phyloP scores from a whole-genome alignment of 148 eudicot genomes.

The Fagopyrum tataricum region DNA sequence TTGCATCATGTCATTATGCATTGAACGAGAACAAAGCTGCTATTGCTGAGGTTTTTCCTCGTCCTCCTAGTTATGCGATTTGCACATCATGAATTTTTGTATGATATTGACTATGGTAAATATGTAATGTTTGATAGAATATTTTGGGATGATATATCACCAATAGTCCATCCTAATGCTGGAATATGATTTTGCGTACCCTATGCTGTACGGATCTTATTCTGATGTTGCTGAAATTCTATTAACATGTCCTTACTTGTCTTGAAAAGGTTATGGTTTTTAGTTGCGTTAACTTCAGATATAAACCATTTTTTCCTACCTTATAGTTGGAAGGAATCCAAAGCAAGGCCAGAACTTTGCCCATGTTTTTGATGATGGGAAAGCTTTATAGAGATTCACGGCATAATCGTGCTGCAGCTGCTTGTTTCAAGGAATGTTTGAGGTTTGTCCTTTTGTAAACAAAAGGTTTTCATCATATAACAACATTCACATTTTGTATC shows the following conservation, averaged over 20 bases:
- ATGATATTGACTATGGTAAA: neutral
- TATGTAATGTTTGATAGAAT: neutral
- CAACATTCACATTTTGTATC: neutral
- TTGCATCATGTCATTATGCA: constrained; percentile 66
- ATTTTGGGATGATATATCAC: no score
- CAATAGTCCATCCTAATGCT: neutral
- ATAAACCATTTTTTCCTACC: neutral
- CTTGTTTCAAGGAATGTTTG: constrained; percentile 85
- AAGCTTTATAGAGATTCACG: constrained; percentile 74
- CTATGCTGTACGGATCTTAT: neutral
- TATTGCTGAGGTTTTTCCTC: constrained; percentile 56
- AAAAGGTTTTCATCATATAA: constrained; percentile 12
- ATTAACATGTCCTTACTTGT: neutral
- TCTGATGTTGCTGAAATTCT: neutral
- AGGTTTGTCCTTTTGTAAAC: constrained; percentile 45
- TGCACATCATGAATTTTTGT: neutral
- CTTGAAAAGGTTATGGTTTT: neutral
- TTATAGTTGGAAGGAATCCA: constrained; percentile 90
- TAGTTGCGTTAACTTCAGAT: neutral
- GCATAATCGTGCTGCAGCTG: constrained; percentile 74
- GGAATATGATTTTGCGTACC: neutral
- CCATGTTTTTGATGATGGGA: constrained; percentile 87
- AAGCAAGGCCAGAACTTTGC: constrained; percentile 64
- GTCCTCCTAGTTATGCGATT: constrained; percentile 6
- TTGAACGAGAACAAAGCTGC: constrained; percentile 77